Conservation (phyloP, 1,139 yeast species). For the Taphrina confusa region DNA sequence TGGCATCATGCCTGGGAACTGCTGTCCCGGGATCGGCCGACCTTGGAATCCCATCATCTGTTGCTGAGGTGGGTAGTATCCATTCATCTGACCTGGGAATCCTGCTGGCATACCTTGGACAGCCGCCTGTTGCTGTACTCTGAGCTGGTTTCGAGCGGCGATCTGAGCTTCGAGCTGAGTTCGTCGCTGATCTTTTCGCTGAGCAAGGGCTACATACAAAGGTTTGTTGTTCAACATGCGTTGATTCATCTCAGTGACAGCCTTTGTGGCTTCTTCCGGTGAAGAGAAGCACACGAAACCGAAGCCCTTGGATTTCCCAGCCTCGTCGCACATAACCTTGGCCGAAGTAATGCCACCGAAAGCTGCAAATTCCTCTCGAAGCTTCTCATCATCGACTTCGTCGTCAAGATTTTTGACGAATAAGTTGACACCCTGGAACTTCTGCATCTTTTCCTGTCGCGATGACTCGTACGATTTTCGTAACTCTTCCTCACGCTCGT, state of each 20-base stretch:
- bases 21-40: constrained; percentile 62
- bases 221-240: constrained; percentile 96
- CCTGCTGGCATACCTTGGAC: constrained; percentile 90
- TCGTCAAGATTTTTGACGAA: constrained; percentile 97
- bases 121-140: constrained; percentile 84
- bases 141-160: constrained; percentile 97
- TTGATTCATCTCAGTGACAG: constrained; percentile 98
- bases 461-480: constrained; percentile 93
- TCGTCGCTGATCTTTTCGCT: constrained; percentile 97
- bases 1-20: constrained; percentile 82
- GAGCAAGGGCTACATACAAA: constrained; percentile 97
- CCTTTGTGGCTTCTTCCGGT: constrained; percentile 99
- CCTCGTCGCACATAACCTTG: constrained; percentile 79
- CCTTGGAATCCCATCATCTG: constrained; percentile 71
- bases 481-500: constrained; percentile 95
- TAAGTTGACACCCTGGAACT: constrained; percentile 97
- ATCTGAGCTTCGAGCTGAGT: constrained; percentile 96
- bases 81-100: constrained; percentile 66
- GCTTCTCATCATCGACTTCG: constrained; percentile 82
- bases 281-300: constrained; percentile 98
- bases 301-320: constrained; percentile 95
- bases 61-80: constrained; percentile 55
- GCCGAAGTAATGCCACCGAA: constrained; percentile 96
- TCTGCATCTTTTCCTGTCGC: constrained; percentile 86
- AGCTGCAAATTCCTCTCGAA: constrained; percentile 88